phyloP scores from a whole-genome alignment of 179 eudicot species.

The Drosera spatulata region DNA sequence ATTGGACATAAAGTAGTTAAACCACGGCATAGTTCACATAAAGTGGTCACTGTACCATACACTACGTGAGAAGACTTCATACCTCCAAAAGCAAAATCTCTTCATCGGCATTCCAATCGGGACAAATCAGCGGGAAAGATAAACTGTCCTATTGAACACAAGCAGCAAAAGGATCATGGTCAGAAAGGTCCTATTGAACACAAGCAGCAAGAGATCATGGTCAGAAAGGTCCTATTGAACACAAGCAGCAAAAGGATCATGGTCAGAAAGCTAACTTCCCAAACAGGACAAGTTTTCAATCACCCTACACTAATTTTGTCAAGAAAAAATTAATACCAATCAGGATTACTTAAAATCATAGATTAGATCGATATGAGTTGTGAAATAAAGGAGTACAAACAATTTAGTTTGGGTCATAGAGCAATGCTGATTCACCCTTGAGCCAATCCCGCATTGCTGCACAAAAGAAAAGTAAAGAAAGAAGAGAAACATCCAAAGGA shows the following conservation, averaged over 20 bases:
- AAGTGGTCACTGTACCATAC: neutral
- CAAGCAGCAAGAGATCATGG: neutral
- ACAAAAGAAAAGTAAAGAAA: too few species aligned
- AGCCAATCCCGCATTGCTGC: too few species aligned
- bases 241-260: neutral
- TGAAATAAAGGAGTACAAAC: too few species aligned
- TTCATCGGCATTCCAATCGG: slow-evolving; percentile 88
- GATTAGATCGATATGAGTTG: too few species aligned
- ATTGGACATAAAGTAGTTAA: neutral
- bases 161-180: too few species aligned
- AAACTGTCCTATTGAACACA: slow-evolving; percentile 45
- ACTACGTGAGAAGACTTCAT: slow-evolving; percentile 2
- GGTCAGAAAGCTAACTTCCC: neutral
- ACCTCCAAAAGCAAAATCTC: slow-evolving; percentile 83
- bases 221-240: slow-evolving; percentile 56
- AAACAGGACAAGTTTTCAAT: too few species aligned
- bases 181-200: slow-evolving; percentile 53
- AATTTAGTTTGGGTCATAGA: too few species aligned
- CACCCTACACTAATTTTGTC: too few species aligned
- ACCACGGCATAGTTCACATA: neutral
- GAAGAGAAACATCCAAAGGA: too few species aligned
- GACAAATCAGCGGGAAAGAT: slow-evolving; percentile 62
- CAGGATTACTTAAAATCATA: too few species aligned
- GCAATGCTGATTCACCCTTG: too few species aligned
- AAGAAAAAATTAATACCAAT: too few species aligned